phyloP scores from a whole-genome alignment of 179 eudicot species.

The Spergularia azorica region DNA sequence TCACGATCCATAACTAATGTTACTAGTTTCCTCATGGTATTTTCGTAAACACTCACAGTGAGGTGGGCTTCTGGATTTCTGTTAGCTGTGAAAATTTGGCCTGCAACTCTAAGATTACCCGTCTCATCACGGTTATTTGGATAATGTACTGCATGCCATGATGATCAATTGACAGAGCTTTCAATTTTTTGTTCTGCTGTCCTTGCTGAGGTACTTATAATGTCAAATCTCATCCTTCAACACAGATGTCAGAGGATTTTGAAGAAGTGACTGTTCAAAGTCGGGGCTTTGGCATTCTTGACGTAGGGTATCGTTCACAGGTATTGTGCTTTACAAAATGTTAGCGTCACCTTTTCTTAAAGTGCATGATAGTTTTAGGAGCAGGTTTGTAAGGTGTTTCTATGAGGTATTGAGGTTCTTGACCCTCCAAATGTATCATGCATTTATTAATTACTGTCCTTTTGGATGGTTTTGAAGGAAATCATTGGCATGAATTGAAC shows the following conservation, averaged over 20 bases:
- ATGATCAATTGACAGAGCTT: not conserved
- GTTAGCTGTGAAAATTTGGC: no score
- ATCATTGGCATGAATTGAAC: not conserved
- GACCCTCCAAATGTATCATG: not conserved
- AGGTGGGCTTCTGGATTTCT: no score
- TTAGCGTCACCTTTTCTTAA: not conserved
- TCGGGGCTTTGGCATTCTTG: slow-evolving; percentile 98
- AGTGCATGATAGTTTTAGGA: not conserved
- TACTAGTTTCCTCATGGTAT: no score
- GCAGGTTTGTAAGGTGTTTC: not conserved
- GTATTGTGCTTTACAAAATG: slow-evolving; percentile 31
- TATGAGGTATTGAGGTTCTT: slow-evolving; percentile 20
- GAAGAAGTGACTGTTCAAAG: slow-evolving; percentile 94
- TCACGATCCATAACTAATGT: no score
- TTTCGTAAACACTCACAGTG: no score
- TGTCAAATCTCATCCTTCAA: slow-evolving; percentile 7
- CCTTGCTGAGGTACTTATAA: not conserved
- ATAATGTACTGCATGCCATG: not conserved
- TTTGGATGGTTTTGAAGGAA: not conserved
- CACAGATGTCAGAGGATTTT: slow-evolving; percentile 85
- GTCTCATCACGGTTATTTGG: no score
- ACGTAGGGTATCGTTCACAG: slow-evolving; percentile 92
- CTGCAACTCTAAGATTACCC: no score
- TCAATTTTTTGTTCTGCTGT: not conserved
- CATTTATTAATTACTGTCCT: not conserved